These are phyloP conservation scores for Prunus salicina DNA, from an alignment of 306 rosid species.

Conservation along the genomic window DNA sequence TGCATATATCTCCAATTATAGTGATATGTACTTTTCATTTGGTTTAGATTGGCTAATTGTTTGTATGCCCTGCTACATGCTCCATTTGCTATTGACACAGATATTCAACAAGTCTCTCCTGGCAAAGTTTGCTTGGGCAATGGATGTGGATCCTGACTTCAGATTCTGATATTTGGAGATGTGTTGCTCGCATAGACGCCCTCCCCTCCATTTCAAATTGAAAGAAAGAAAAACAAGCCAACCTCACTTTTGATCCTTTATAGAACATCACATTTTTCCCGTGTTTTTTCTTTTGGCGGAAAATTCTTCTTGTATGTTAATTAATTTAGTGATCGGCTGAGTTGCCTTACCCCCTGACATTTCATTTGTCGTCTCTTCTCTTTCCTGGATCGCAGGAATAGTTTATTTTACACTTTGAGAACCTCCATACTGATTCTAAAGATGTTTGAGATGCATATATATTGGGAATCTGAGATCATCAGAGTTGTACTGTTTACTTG, in stretches of 20 bases:
- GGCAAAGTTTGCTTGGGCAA: conserved; percentile 89
- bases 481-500: too few species aligned
- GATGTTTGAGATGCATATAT: too few species aligned
- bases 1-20: too few species aligned
- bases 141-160: conserved; percentile 95
- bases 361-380: too few species aligned
- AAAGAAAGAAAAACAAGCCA: conserved; percentile 13
- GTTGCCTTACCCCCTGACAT: not conserved
- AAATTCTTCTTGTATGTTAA: conserved; percentile 45
- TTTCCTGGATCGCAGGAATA: not conserved
- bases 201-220: not conserved
- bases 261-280: conserved; percentile 24
- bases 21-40: not conserved
- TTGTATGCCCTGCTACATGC: not conserved
- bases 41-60: not conserved
- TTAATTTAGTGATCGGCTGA: conserved; percentile 76
- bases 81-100: conserved; percentile 33
- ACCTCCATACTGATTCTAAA: not conserved
- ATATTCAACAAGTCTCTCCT: conserved; percentile 85
- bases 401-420: not conserved
- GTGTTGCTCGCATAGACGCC: conserved; percentile 14
- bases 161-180: conserved; percentile 62
- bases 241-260: conserved; percentile 34
- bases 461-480: too few species aligned
- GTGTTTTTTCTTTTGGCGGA: conserved; percentile 32